These are phyloP conservation scores for Fomitopsis pinicola DNA, from an alignment of 1,284 basidiomycete species.

Conservation along the genomic window DNA sequence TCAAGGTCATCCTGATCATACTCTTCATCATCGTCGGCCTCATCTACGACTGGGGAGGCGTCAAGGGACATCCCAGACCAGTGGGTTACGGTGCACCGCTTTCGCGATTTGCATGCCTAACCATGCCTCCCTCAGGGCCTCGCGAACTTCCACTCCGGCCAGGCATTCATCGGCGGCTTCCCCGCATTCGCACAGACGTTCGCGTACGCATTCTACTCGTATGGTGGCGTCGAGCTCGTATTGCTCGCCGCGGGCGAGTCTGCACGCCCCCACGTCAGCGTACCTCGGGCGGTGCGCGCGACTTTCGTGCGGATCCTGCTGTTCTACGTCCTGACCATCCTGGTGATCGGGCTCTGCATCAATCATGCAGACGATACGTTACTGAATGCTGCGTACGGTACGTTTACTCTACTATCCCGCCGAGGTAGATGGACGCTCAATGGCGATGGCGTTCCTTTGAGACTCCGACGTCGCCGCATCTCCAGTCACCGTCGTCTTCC, in stretches of 20 bases:
- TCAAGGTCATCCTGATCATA: constrained; percentile 26
- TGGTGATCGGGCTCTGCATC: constrained; percentile 54
- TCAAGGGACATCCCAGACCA: too few relatives aligned
- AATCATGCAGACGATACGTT: constrained; percentile 47
- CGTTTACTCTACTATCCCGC: neutral
- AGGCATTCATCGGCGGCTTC: constrained; percentile 53
- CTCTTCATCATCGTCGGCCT: constrained; percentile 30
- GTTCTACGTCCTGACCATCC: constrained; percentile 56
- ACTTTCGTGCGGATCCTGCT: constrained; percentile 66
- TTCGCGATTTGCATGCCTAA: neutral
- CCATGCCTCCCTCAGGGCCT: constrained; percentile 33
- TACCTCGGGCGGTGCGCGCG: constrained; percentile 65
- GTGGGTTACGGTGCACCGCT: neutral
- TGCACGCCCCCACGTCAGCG: constrained; percentile 52
- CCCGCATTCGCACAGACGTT: constrained; percentile 49
- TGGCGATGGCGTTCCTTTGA: constrained; percentile 10
- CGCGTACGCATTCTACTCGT: constrained; percentile 64
- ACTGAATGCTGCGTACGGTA: constrained; percentile 41
- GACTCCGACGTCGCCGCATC: constrained; percentile 45
- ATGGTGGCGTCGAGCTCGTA: constrained; percentile 72
- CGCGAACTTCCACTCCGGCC: constrained; percentile 45
- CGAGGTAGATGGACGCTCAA: neutral
- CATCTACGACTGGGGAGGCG: constrained; percentile 51
- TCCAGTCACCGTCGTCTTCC: constrained; percentile 56
- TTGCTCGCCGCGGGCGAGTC: constrained; percentile 61